Evolutionary conservation across 108 stramenopile species (phyloP), one percentile per base, ranked within the genome.

Genomic region (Schizochytrium sp.): DNA sequence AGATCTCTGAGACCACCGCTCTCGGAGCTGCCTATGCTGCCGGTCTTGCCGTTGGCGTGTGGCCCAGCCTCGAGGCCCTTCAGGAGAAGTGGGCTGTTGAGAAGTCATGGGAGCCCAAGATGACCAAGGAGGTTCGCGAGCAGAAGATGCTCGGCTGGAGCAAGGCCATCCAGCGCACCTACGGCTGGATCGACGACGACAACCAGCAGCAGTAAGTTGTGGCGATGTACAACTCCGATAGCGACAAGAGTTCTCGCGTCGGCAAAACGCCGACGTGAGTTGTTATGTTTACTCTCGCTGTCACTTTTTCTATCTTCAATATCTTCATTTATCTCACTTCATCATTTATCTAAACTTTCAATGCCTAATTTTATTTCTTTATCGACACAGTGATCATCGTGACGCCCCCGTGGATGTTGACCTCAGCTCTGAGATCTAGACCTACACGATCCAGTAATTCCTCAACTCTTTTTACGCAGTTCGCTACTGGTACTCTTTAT

Each of bases 11-110:
- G 92, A 99, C 98, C 28, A 99, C 99, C 2, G 95, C 96, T 2
- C 90, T 97, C 72, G 99, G 99, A 13, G 98, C 98, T 3, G 98
- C 97, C 7, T 98, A 96, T 72, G 97, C 96, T 4, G 98, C 98
- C 0, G 99, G 99, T 12, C 91, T 99, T 61, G 98, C 98, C 46
- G 97, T 97, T 13, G 97, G 97, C 17, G 92, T 98, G 5, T 99
- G 97, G 97, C 90, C 91, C 56, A 93, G 93, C 87, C 83, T 95
- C 45, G 94, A 97, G 45, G 97, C 98, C 49, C 91, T 99, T 87
- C 58, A 87, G 57, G 89, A 89, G 56, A 90, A 96, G 72, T 98
- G 98, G 97, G 88, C 87, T 42, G 93, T 90, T n/a, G 94, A 94
- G 56, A 90, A 94, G 72, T 91, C 88, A 8, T 97, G 94, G 91